Base-by-base conservation (phyloP, 331 rosid genomes). In the Arachis monticola region DNA sequence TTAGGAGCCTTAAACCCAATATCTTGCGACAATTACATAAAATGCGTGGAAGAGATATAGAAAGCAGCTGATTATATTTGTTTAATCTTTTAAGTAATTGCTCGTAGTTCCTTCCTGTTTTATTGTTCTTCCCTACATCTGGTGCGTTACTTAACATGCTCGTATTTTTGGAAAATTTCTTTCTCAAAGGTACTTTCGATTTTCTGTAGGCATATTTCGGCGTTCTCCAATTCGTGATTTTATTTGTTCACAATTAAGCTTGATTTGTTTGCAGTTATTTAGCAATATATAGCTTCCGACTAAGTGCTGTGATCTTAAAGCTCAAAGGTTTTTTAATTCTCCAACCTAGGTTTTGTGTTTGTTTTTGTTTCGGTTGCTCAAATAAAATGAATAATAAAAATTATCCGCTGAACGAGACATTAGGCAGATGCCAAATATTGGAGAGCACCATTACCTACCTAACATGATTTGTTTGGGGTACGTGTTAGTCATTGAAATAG, bases 31-130 rank as follows among this genome's bases (percentile, higher is more conserved):
- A n/a, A 30, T 59, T 40, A n/a, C 81, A 59, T 44, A 14, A 13
- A 38, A 51, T 79, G 81, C 57, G 76, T 57, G 81, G 64, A 40
- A 76, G 74, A 82, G 55, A 41, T 35, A 46, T 61, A 80, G 58
- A 40, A 73, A 59, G 6, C 10, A 11, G 48, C 56, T 55, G 32
- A 55, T 67, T 57, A 38, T 57, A 59, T 47, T 70, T 38, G 10
- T 58, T 57, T 59, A 2, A 27, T 79, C 52, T 8, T 8, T 68
- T 22, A 7, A 82, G 70, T 50, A 76, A 70, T 57, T 22, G 63
- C 12, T 55, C 14, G 51, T 61, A 32, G 45, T 42, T 42, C 59
- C 35, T 50, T 69, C 46, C 50, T 52, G 61, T 10, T 45, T 8
- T 32, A 61, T 44, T 66, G 40, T 31, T 14, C 41, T 63, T 55